Evolutionary conservation across 2,329 filamentous ascomycete species (phyloP).

Genomic region (Lecanoromycetidae sp.): DNA sequence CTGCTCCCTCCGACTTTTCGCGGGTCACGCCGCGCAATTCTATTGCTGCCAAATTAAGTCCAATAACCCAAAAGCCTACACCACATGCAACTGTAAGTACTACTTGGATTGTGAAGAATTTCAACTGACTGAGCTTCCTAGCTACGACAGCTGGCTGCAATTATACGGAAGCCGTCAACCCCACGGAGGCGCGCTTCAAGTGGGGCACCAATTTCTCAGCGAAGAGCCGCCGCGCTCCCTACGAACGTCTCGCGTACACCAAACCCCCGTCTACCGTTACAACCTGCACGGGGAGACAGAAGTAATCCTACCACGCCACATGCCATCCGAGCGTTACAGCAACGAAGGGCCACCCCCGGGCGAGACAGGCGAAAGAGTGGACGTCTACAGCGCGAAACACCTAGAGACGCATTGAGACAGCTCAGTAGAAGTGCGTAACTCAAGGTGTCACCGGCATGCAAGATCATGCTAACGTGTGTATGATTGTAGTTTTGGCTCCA

Average conservation of each 20-base stretch:
- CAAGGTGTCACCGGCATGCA: not conserved
- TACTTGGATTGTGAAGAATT: not conserved
- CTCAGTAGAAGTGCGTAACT: conserved; percentile 34
- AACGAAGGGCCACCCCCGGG: conserved; percentile 38
- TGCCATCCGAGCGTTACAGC: conserved; percentile 42
- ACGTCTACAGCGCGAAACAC: conserved; percentile 41
- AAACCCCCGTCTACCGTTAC: conserved; percentile 2
- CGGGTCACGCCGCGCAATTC: conserved; percentile 13
- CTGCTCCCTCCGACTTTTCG: not conserved
- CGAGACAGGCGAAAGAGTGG: conserved; percentile 39
- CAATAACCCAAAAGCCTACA: conserved; percentile 1
- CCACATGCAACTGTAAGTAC: conserved; percentile 11
- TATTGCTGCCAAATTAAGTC: conserved; percentile 2
- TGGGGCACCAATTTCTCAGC: conserved; percentile 24
- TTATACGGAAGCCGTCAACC: conserved; percentile 25
- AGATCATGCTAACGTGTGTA: conserved; percentile 1
- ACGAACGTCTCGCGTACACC: conserved; percentile 18
- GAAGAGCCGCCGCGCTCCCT: not conserved
- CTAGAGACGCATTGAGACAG: conserved; percentile 41
- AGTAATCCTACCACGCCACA: conserved; percentile 42
- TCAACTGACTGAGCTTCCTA: conserved; percentile 12
- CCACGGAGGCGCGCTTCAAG: conserved; percentile 27
- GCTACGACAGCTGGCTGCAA: conserved; percentile 23
- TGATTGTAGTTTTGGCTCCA: conserved; percentile 29
- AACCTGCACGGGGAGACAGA: conserved; percentile 1